Conservation (phyloP, 2,329 filamentous ascomycete species). For the Aspergillus puulaauensis region DNA sequence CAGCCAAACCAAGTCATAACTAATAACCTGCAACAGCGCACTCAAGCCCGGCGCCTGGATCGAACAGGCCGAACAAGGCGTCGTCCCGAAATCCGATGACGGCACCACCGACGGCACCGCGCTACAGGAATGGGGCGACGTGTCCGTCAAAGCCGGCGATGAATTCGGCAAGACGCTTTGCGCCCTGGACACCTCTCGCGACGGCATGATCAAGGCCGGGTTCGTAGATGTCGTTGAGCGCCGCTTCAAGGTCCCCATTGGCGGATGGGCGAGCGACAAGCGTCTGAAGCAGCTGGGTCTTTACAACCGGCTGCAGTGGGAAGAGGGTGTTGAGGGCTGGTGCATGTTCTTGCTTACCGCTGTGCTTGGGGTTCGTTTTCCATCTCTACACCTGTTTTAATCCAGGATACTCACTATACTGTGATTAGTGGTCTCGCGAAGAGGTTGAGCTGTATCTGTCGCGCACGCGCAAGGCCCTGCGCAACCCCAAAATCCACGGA, state of each 20-base stretch:
- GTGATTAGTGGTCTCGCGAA: slow-evolving; percentile 7
- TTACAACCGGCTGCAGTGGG: slow-evolving; percentile 25
- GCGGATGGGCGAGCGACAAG: slow-evolving; percentile 20
- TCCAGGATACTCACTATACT: no score
- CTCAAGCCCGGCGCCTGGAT: slow-evolving; percentile 39
- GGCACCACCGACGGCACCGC: slow-evolving; percentile 33
- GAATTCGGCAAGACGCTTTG: slow-evolving; percentile 31
- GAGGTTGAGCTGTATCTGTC: slow-evolving; percentile 9
- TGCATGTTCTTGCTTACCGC: slow-evolving; percentile 25
- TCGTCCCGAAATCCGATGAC: slow-evolving; percentile 42
- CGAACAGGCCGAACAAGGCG: slow-evolving; percentile 43
- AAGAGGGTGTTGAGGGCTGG: slow-evolving; percentile 32
- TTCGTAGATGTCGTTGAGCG: slow-evolving; percentile 27
- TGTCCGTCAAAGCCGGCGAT: slow-evolving; percentile 18
- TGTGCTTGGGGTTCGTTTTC: slow-evolving; percentile 20
- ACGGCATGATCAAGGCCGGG: slow-evolving; percentile 24
- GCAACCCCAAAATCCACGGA: not conserved
- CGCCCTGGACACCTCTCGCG: slow-evolving; percentile 24
- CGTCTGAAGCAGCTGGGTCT: slow-evolving; percentile 21
- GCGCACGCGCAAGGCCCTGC: not conserved
- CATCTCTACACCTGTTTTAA: no score
- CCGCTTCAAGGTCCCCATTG: slow-evolving; percentile 26
- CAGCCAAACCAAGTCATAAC: not conserved
- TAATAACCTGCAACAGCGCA: slow-evolving; percentile 21
- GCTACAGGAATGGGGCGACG: slow-evolving; percentile 20